Percentiles rank a stretch among this genome's conserved stretches.
These are phyloP conservation scores for Aspergillus ustus DNA, from an alignment of 2,329 filamentous ascomycete species.

Conservation along the genomic window DNA sequence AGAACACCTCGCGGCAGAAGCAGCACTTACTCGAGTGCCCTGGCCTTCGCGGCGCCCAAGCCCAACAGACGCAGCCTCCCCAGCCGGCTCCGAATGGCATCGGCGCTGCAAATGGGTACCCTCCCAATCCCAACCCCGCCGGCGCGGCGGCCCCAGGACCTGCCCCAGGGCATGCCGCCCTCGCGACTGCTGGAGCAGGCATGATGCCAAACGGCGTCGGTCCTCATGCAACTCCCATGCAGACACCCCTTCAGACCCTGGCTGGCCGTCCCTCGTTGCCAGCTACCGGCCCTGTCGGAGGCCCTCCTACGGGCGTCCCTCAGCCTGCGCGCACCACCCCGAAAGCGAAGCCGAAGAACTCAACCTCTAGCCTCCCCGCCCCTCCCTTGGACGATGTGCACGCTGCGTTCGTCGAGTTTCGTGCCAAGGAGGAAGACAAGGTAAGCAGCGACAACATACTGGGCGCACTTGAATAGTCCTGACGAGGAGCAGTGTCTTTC, in stretches of 20 bases:
- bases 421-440: slow-evolving; percentile 53
- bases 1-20: slow-evolving; percentile 58
- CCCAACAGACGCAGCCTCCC: slow-evolving; percentile 46
- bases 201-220: slow-evolving; percentile 52
- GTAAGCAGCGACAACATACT: slow-evolving; percentile 29
- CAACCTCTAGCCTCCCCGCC: slow-evolving; percentile 48
- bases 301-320: slow-evolving; percentile 33
- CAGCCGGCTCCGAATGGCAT: slow-evolving; percentile 47
- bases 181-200: slow-evolving; percentile 48
- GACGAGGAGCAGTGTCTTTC: slow-evolving; percentile 46
- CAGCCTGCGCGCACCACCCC: slow-evolving; percentile 43
- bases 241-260: slow-evolving; percentile 47
- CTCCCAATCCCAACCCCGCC: slow-evolving; percentile 46
- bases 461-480: background rate
- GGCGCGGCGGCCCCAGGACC: slow-evolving; percentile 38
- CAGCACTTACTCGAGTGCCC: slow-evolving; percentile 57
- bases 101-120: slow-evolving; percentile 47
- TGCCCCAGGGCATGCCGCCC: slow-evolving; percentile 37
- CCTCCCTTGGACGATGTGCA: slow-evolving; percentile 55
- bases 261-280: slow-evolving; percentile 46
- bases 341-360: slow-evolving; percentile 43
- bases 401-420: slow-evolving; percentile 54
- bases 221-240: slow-evolving; percentile 49
- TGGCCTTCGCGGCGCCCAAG: slow-evolving; percentile 50
- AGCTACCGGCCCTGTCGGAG: slow-evolving; percentile 41